Base-by-base conservation (phyloP, 2,329 filamentous ascomycete species). In the Xylariaceae sp. region DNA sequence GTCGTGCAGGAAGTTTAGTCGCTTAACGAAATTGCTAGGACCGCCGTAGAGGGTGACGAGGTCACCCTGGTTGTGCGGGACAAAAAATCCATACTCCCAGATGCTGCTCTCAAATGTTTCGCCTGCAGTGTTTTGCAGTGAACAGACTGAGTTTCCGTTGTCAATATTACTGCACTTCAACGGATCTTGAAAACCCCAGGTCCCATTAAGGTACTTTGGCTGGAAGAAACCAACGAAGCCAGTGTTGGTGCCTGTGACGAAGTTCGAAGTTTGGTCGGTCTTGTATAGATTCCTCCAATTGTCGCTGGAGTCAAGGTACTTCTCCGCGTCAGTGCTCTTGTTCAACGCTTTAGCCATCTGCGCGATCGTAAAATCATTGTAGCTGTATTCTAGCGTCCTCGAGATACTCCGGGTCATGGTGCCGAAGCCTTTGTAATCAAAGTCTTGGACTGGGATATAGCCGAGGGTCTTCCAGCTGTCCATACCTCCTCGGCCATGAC, bases 311-410 rank as follows among this genome's bases (percentile, higher is more conserved):
- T 69, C 68, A 0, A 81, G 65, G 55, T 90, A 91, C 64, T 81
- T 86, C 44, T 81, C 75, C 20, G 77, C 74, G 42, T 88, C 87
- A 0, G 67, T 71, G 2, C 74, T 73, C 10, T 81, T 76, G 1
- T 81, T 82, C 32, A 89, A 67, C 0, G 72, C 75, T 8, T 77
- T 75, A 0, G 87, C 86, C 50, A 91, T 81, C 40, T 83, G 75
- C 0, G 84, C 77, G 50, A 89, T 85, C 59, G 82, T 84, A 63
- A 84, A 92, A 71, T 92, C 89, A 59, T 92, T 84, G 70, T 92
- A 92, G 6, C 86, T 83, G 67, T 92, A 92, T 67, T 92, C 89
- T 0, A 92, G 80, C 0, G 88, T 91, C 6, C 89, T 79, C 1
- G 85, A 90, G 21, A 92, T 81, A 57, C 81, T 86, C 6, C 89